Conservation (phyloP, 2,329 filamentous ascomycete genomes). For the Metarhizium humberi region DNA sequence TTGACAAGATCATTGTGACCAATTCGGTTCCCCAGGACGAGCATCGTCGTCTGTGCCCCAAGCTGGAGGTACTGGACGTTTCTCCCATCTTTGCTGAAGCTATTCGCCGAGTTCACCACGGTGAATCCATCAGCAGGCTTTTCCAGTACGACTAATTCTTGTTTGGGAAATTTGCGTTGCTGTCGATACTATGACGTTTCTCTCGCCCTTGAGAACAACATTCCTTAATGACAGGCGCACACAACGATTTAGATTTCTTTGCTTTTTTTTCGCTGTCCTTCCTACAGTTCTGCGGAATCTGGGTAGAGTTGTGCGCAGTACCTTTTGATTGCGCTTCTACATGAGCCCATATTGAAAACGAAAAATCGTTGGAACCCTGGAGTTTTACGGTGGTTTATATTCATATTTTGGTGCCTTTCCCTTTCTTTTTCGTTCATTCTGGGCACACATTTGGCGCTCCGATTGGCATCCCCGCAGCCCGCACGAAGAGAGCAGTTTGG, state of each 20-base stretch:
- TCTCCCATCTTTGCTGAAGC: constrained; percentile 90
- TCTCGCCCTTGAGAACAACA: background rate
- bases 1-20: constrained; percentile 91
- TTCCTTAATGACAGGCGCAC: background rate
- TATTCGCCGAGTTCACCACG: constrained; percentile 91
- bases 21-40: constrained; percentile 89
- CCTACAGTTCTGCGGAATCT: background rate
- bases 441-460: background rate
- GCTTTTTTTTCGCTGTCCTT: background rate
- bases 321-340: background rate
- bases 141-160: constrained; percentile 41
- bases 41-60: constrained; percentile 68
- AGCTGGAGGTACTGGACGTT: constrained; percentile 84
- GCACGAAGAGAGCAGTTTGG: too few relatives aligned
- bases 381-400: background rate
- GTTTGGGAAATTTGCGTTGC: background rate
- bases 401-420: background rate
- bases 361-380: background rate
- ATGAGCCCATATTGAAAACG: background rate
- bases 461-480: background rate
- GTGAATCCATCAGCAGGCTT: constrained; percentile 92
- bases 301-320: background rate
- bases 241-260: background rate
- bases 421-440: background rate
- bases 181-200: background rate